phyloP scores from a whole-genome alignment of 1,139 yeast species.

The Pichia sp. region DNA sequence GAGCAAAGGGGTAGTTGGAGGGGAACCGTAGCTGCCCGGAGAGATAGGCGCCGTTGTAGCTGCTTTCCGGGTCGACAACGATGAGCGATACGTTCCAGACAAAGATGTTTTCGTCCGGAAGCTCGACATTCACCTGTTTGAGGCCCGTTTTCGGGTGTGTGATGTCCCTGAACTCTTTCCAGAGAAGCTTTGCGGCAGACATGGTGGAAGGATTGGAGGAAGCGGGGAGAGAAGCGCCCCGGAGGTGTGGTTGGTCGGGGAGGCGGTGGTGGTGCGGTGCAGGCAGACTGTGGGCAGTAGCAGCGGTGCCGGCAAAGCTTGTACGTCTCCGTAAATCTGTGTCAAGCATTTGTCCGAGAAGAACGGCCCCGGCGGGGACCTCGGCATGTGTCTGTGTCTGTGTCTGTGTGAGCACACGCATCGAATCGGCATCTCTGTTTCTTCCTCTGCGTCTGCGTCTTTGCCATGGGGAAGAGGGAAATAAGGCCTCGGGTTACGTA shows the following conservation, averaged over 20 bases:
- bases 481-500: background rate
- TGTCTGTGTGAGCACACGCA: too few relatives aligned
- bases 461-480: too few relatives aligned
- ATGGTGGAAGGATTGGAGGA: conserved; percentile 1
- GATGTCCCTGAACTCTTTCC: conserved; percentile 91
- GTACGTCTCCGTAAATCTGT: too few relatives aligned
- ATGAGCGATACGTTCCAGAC: conserved; percentile 92
- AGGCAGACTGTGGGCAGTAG: background rate
- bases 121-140: conserved; percentile 83
- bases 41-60: conserved; percentile 92
- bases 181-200: conserved; percentile 68
- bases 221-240: background rate
- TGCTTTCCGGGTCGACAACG: conserved; percentile 85
- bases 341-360: background rate
- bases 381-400: background rate
- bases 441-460: too few relatives aligned
- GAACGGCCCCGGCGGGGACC: background rate
- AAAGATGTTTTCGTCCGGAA: conserved; percentile 87
- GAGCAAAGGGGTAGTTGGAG: conserved; percentile 85
- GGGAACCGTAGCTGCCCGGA: conserved; percentile 94
- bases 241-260: background rate
- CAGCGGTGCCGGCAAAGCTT: too few relatives aligned
- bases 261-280: background rate
- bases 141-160: conserved; percentile 87
- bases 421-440: too few relatives aligned